Base-by-base conservation (phyloP, 768 basidiomycete genomes). In the Lactifluus piperatus region DNA sequence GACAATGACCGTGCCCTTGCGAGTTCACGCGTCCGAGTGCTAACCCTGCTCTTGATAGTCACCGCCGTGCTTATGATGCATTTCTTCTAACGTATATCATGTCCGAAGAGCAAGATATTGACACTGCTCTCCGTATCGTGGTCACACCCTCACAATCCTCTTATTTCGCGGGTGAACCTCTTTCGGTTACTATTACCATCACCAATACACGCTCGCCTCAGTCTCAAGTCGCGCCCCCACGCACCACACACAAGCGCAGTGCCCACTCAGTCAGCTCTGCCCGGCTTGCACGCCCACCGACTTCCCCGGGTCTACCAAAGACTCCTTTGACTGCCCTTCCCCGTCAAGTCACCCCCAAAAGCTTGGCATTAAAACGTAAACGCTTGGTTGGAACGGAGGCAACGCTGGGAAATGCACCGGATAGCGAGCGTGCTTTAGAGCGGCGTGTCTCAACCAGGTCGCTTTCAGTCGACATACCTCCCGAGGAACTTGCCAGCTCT, bases 91-190 rank as follows among this genome's bases (percentile, higher is more conserved):
- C 37, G n/a, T n/a, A 16, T 37, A 37, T 37, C 16, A 63, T 62
- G 62, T 63, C 62, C 22, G 59, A 60, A 11, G 57, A 50, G 20
- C 46, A 41, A 18, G 29, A 48, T 49, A 22, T 49, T 22, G 62
- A 63, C 54, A 45, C 64, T 14, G 62, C 64, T 22, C 64, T 91
- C 5, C 83, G 85, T 37, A 83, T 91, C 39, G 79, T 82, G 27
- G 85, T 89, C 22, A 80, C 81, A 0, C 94, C 94, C 1, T 78
- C 88, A 0, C 88, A 93, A 62, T 87, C 91, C 0, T 90, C 92
- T 0, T 97, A 88, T 73, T 97, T 94, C 70, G 91, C 94, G 0
- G 94, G 94, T 57, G 94, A 97, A 71, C 75, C 81, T 0, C 91
- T 95, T 72, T 77, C 84, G 2, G 91, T 90, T 13, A 86, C 83